phyloP scores from a whole-genome alignment of 2,329 filamentous ascomycete genomes.

The Stagonosporopsis vannaccii region DNA sequence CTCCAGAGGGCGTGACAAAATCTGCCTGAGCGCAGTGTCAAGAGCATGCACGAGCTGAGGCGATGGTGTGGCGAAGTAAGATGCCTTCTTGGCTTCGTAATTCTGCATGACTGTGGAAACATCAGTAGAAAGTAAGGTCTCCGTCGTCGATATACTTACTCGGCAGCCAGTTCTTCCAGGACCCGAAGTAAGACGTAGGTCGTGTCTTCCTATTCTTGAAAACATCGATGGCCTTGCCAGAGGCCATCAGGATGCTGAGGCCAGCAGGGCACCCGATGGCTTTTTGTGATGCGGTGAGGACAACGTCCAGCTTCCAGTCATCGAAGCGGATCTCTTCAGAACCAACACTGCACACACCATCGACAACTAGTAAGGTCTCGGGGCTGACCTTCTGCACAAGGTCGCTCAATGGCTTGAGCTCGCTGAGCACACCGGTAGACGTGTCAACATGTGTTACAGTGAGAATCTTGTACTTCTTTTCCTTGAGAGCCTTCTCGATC shows the following conservation, averaged over 20 bases:
- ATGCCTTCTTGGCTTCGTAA: constrained; percentile 96
- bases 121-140: constrained; percentile 23
- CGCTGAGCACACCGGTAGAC: constrained; percentile 92
- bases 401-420: constrained; percentile 83
- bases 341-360: constrained; percentile 96
- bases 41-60: constrained; percentile 93
- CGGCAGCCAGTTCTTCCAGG: constrained; percentile 95
- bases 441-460: constrained; percentile 98
- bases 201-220: constrained; percentile 83
- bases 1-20: constrained; percentile 78
- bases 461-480: constrained; percentile 92
- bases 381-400: constrained; percentile 87
- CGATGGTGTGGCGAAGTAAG: constrained; percentile 96
- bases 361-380: constrained; percentile 88
- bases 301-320: constrained; percentile 90
- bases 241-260: constrained; percentile 92
- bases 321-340: constrained; percentile 97
- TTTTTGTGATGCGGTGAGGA: constrained; percentile 95
- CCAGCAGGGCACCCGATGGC: constrained; percentile 95
- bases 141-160: constrained; percentile 59
- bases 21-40: constrained; percentile 86
- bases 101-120: constrained; percentile 83
- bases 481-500: constrained; percentile 85
- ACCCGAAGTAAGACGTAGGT: constrained; percentile 90
- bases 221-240: constrained; percentile 81